Percentiles rank a stretch among this genome's conserved stretches.
These are phyloP conservation scores for Parietaria judaica DNA, from an alignment of 306 rosid species.

Conservation along the genomic window DNA sequence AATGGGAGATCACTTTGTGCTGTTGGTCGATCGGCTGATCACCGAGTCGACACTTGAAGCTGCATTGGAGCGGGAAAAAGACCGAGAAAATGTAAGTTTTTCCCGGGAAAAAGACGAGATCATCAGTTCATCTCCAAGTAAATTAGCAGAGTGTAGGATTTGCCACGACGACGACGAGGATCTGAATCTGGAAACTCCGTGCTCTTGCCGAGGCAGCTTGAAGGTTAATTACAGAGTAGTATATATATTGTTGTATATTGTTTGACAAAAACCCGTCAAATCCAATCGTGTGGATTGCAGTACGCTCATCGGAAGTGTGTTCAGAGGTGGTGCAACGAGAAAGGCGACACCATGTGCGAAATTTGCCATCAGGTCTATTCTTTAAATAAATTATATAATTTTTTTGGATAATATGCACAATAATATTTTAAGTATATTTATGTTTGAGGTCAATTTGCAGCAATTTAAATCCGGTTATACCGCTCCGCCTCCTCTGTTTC, in stretches of 20 bases:
- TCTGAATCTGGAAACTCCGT: constrained; percentile 77
- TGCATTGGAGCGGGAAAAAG: constrained; percentile 47
- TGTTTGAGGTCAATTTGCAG: constrained; percentile 28
- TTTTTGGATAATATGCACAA: not conserved
- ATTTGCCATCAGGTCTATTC: constrained; percentile 68
- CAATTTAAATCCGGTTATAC: constrained; percentile 52
- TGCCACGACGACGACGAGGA: constrained; percentile 78
- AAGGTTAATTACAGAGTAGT: constrained; percentile 40
- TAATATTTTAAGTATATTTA: not conserved
- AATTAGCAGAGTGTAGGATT: constrained; percentile 56
- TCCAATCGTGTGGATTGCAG: constrained; percentile 30
- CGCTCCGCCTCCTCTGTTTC: constrained; percentile 47
- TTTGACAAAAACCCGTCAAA: no score
- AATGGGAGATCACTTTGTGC: constrained; percentile 94
- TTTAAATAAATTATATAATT: constrained; percentile 1
- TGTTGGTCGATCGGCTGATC: constrained; percentile 82
- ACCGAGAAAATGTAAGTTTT: constrained; percentile 31
- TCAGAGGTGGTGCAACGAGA: constrained; percentile 93
- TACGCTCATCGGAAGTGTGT: constrained; percentile 76
- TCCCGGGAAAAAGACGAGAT: constrained; percentile 26
- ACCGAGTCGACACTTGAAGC: constrained; percentile 95
- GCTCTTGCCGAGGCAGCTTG: constrained; percentile 82
- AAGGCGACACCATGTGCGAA: constrained; percentile 77
- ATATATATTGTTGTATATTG: not conserved
- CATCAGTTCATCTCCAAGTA: constrained; percentile 26